These are phyloP conservation scores for Magnolia officinalis DNA, from an alignment of 164 flowering plant species.

Conservation along the genomic window DNA sequence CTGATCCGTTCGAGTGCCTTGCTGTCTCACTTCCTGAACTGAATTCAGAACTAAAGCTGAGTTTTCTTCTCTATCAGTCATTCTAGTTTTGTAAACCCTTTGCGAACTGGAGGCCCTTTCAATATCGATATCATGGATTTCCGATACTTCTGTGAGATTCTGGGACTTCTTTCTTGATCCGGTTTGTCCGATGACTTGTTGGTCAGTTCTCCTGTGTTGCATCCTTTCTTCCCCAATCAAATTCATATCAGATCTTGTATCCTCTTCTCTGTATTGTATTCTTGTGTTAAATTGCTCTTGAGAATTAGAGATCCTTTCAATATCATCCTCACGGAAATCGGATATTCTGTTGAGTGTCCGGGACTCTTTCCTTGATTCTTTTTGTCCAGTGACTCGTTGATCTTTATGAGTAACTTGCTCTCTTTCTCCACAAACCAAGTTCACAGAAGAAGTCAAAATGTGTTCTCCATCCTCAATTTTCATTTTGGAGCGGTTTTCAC, in stretches of 20 bases:
- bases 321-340: slow-evolving; percentile 18
- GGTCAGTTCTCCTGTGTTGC: slow-evolving; percentile 5
- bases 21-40: slow-evolving; percentile 23
- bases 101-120: slow-evolving; percentile 28
- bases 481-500: slow-evolving; percentile 6
- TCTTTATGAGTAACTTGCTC: not conserved
- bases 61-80: slow-evolving; percentile 29
- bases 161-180: slow-evolving; percentile 25
- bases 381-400: slow-evolving; percentile 15
- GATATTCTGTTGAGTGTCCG: slow-evolving; percentile 16
- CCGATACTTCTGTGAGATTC: slow-evolving; percentile 16
- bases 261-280: slow-evolving; percentile 1
- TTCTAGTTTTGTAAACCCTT: slow-evolving; percentile 27
- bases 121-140: slow-evolving; percentile 22
- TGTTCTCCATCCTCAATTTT: slow-evolving; percentile 3
- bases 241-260: slow-evolving; percentile 1
- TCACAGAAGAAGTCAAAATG: not conserved
- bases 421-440: not conserved
- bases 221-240: not conserved
- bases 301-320: slow-evolving; percentile 24
- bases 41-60: slow-evolving; percentile 21
- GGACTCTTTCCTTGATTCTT: slow-evolving; percentile 24
- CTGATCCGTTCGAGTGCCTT: slow-evolving; percentile 21
- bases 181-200: slow-evolving; percentile 9
- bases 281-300: slow-evolving; percentile 7